Base-by-base conservation (phyloP, 805 yeast genomes). In the Wickerhamomyces queroliae region DNA sequence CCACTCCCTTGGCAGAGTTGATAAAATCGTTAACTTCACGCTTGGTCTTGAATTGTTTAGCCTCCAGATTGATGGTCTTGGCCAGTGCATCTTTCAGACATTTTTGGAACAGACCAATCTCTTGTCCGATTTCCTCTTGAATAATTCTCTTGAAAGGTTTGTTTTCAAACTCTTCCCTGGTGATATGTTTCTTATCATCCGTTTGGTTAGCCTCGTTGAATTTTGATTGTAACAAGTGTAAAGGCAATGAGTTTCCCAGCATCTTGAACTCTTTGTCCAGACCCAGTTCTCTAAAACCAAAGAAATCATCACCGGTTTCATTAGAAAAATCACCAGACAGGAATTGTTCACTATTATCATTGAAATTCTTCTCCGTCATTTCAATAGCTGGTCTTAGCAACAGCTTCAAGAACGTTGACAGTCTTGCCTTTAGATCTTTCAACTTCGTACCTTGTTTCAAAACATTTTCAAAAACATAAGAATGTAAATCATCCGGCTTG, bases 291-390 rank as follows among this genome's bases (percentile, higher is more conserved):
- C 76, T 84, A 69, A 93, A 95, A 0, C 99, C 99, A 65, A 95
- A 95, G 72, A 90, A 93, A 63, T 93, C 99, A 52, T 91, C 99
- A 7, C 98, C 99, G 28, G 93, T 66, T 44, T 90, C 96, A 51
- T 77, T 83, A 1, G 96, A 83, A 59, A 93, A 93, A 53, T 90
- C 97, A 42, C 99, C 99, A 23, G 93, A 84, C 48, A 91, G 63
- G 57, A 90, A 93, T 60, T 91, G 96, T 47, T 93, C 97, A 52
- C 95, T 83, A 53, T 88, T 86, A 56, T 95, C 99, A 28, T 68
- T 78, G 59, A 93, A 93, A 47, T 79, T 83, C 39, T 75, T 72
- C 54, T 90, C 98, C 37, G 74, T 80, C 47, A 82, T 64, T 44
- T 83, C 88, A 21, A 74, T 47, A 1, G 79, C 76, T 1, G 99